Percentiles rank a stretch among this genome's conserved stretches.
These are phyloP conservation scores for Trichoderma aggressivum DNA, from an alignment of 2,329 filamentous ascomycete species.

Conservation along the genomic window DNA sequence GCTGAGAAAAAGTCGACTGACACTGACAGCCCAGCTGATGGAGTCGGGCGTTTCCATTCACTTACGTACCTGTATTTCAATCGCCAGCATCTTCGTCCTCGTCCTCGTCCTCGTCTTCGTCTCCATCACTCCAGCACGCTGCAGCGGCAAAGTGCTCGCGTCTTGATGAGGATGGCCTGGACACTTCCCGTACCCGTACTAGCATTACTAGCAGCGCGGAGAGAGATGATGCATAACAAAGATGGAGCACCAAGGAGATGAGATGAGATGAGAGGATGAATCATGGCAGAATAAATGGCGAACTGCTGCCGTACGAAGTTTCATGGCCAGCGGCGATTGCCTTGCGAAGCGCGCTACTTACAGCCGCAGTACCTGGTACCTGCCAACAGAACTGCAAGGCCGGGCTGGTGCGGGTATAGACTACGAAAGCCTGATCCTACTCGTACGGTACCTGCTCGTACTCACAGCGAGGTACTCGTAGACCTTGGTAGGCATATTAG, in stretches of 20 bases:
- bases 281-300: background rate
- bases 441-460: too few species aligned
- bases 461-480: background rate
- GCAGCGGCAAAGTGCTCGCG: background rate
- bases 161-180: background rate
- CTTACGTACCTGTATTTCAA: background rate
- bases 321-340: background rate
- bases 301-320: background rate
- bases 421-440: background rate
- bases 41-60: background rate
- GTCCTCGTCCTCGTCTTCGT: background rate
- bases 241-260: conserved; percentile 14
- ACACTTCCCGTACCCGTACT: background rate
- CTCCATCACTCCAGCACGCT: background rate
- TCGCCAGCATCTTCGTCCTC: background rate
- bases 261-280: conserved; percentile 7
- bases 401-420: background rate
- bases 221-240: conserved; percentile 8
- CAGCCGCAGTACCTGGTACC: background rate
- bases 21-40: conserved; percentile 13
- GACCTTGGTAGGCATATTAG: background rate
- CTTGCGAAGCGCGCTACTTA: background rate
- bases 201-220: background rate
- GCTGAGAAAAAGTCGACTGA: conserved; percentile 8
- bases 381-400: background rate